Evolutionary conservation across 2,329 filamentous ascomycete genomes (phyloP), one percentile per base, ranked within the genome.

Genomic region (Zasmidium citrigriseum): DNA sequence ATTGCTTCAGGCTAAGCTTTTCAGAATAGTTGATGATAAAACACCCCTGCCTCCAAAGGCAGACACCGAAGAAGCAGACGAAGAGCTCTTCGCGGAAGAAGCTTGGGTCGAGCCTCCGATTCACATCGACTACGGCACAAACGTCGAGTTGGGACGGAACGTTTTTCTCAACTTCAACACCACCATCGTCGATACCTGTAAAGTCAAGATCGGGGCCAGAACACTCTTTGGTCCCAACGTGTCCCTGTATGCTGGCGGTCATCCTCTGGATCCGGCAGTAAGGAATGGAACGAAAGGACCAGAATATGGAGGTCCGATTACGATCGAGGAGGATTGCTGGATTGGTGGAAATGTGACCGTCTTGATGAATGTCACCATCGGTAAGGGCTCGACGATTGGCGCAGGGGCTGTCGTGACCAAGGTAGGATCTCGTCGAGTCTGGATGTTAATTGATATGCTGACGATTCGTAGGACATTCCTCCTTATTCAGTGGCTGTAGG

Each of bases 321-420:
- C 79, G 14, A 86, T 96, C 54, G 90, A 88, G 0, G 87, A 91
- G 63, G 91, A 96, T 76, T 90, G 89, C 75, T 91, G 90, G 90
- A 75, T 93, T 25, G 89, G 87, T 1, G 89, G 89, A 0, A 88
- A 87, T 68, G 86, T 86, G 4, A 84, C 80, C 21, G 83, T 96
- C 18, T 77, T 93, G 46, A 86, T 90, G 0, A 91, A 91, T 0
- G 86, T 96, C 22, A 93, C 83, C 1, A 88, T 96, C 63, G 91
- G 92, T 0, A 80, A 82, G 55, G 91, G 91, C 0, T 81, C 79
- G 3, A 89, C 87, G 0, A 82, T 96, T 60, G 92, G 90, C 1
- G 91, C 92, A 1, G 90, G 89, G 1, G 91, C 88, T 70, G 89
- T 96, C 3, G 91, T 96, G 22, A 95, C 90, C 1, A 95, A 88